Evolutionary conservation across 2,329 filamentous ascomycete species (phyloP).

Genomic region (Didymella pinodella): DNA sequence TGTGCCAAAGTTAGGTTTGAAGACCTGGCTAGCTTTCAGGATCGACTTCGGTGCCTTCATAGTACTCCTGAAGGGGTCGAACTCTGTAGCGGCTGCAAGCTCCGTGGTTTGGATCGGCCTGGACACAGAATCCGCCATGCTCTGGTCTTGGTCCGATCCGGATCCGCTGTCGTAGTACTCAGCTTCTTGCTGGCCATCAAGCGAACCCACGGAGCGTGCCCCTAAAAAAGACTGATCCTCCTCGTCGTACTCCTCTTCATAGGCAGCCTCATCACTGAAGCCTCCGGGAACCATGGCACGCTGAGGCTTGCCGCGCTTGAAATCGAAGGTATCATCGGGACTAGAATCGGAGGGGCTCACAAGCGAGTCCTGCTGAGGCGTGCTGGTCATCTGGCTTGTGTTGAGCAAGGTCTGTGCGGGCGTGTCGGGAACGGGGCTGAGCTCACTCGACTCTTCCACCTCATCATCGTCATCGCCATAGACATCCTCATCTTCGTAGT

Average conservation of each 20-base stretch:
- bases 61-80: constrained; percentile 42
- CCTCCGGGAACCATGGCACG: constrained; percentile 74
- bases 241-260: constrained; percentile 61
- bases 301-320: constrained; percentile 61
- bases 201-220: constrained; percentile 85
- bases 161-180: constrained; percentile 71
- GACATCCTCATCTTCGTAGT: constrained; percentile 68
- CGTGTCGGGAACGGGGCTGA: constrained; percentile 56
- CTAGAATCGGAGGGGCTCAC: constrained; percentile 52
- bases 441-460: constrained; percentile 50
- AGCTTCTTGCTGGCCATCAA: constrained; percentile 67
- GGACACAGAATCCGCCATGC: constrained; percentile 80
- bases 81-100: constrained; percentile 60
- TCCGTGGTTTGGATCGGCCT: constrained; percentile 78
- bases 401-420: constrained; percentile 47
- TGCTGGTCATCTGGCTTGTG: constrained; percentile 45
- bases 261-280: constrained; percentile 71
- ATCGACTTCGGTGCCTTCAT: constrained; percentile 57
- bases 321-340: constrained; percentile 64
- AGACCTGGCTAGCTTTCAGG: constrained; percentile 53
- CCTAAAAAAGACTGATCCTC: constrained; percentile 86
- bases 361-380: constrained; percentile 48
- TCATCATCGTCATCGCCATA: constrained; percentile 74
- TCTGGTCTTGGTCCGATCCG: constrained; percentile 74
- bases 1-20: constrained; percentile 54